These are phyloP conservation scores for Curvularia hawaiiensis DNA, from an alignment of 2,329 filamentous ascomycete species.

Conservation along the genomic window DNA sequence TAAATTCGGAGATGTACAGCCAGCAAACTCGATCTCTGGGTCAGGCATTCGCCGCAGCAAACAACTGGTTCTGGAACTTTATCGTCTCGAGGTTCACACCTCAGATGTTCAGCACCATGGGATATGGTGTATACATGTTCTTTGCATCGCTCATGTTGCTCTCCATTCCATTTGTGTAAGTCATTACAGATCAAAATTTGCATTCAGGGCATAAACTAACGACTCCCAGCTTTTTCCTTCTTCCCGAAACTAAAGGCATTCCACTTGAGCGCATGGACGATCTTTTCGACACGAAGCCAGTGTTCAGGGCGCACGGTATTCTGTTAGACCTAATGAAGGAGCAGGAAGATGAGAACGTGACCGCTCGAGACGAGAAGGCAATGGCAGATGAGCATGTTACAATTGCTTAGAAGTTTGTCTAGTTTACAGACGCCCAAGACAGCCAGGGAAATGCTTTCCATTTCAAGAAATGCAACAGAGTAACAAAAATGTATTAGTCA, in stretches of 20 bases:
- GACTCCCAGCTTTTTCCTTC: conserved; percentile 43
- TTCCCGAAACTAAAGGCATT: conserved; percentile 52
- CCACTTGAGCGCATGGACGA: conserved; percentile 56
- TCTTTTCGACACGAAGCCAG: conserved; percentile 53
- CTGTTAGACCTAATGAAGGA: conserved; percentile 47
- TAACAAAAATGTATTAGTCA: neutral
- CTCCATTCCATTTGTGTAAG: conserved; percentile 45
- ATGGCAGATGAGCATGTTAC: conserved; percentile 30
- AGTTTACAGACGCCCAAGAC: neutral
- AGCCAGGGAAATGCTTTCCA: neutral
- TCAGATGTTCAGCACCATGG: conserved; percentile 63
- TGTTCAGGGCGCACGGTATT: conserved; percentile 47
- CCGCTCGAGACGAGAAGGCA: conserved; percentile 40
- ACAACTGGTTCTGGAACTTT: conserved; percentile 77
- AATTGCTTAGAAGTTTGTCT: conserved; percentile 11
- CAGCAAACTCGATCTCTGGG: conserved; percentile 68
- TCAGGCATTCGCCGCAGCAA: conserved; percentile 57
- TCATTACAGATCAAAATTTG: neutral
- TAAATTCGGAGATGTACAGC: conserved; percentile 77
- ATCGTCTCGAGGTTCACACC: conserved; percentile 71
- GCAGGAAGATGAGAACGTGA: conserved; percentile 41
- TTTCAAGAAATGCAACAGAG: neutral
- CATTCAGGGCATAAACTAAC: neutral
- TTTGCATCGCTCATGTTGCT: conserved; percentile 55
- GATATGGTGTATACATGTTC: conserved; percentile 53